Evolutionary conservation across 768 basidiomycete species (phyloP), one percentile per base, ranked within the genome.

Genomic region (Kwoniella newhampshirensis): DNA sequence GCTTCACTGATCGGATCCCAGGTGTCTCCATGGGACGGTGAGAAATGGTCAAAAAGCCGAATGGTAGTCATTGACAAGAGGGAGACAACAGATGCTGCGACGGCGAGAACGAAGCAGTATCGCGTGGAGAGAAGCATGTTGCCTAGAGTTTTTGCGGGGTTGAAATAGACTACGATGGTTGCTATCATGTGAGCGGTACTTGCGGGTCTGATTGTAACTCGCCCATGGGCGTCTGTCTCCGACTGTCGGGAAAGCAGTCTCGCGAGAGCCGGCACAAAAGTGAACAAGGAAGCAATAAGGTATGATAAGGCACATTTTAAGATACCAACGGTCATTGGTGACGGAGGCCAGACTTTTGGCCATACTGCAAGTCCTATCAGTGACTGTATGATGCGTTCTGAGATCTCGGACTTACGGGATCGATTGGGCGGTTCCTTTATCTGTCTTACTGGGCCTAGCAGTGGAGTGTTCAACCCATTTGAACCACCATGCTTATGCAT

Each of bases 301-400:
- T 99, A 99, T 0, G 93, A 88, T 17, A 97, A 79, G 1, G 86
- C 82, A 78, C 96, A 99, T 78, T 98, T 97, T 62, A 94, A 77
- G 41, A 96, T 62, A 18, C 66, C 71, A 7, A 73, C 55, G 13
- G 56, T 44, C 6, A 60, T 57, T 8, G 64, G 63, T 3, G 68
- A 61, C 1, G 64, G 63, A 3, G 59, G 66, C 66, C 64, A 66
- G 9, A 55, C 37, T 44, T 27, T 60, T 15, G 47, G 23, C 48
- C 30, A 53, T 47, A 32, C 55, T 49, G n/a, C 15, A 15, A 9
- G 13, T 32, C 13, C n/a, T 6, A 13, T 32, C 6, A 32, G 13
- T 32, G 32, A 6, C 7, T 6, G 32, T 32, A 32, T 32, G 13
- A 32, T 32, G 13, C 32, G 41, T 1, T 13, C 35, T 26, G 23